Percentiles rank a stretch among this genome's conserved stretches.
phyloP scores from a whole-genome alignment of 805 yeast genomes.

The Metschnikowia noctiluminum region DNA sequence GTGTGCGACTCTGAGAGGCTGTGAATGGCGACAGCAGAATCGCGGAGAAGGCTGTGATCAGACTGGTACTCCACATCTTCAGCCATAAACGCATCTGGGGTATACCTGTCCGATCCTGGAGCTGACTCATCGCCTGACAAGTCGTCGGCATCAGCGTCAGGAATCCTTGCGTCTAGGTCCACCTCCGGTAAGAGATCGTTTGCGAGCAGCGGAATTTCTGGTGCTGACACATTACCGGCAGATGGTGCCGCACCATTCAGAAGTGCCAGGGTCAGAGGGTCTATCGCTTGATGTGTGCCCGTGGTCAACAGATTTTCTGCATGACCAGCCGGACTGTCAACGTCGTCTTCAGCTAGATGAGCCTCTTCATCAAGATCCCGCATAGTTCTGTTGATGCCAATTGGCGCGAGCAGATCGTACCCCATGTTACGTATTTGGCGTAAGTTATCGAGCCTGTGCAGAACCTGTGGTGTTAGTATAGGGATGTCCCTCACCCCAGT shows the following conservation, averaged over 20 bases:
- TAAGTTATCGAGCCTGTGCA: conserved; percentile 20
- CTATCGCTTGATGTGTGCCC: conserved; percentile 4
- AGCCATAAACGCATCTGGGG: conserved; percentile 46
- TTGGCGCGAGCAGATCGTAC: conserved; percentile 33
- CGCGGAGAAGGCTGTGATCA: conserved; percentile 27
- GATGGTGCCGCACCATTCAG: neutral
- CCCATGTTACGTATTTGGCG: conserved; percentile 34
- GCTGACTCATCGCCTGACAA: conserved; percentile 12
- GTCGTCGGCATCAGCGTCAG: conserved; percentile 19
- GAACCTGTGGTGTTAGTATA: conserved; percentile 19
- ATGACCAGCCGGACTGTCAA: conserved; percentile 9
- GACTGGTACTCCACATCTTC: conserved; percentile 45
- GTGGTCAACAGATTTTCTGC: conserved; percentile 16
- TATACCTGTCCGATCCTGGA: conserved; percentile 26
- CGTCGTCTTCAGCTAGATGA: conserved; percentile 10
- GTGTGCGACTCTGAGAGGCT: conserved; percentile 9
- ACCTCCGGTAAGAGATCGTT: conserved; percentile 8
- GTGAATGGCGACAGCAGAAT: conserved; percentile 8
- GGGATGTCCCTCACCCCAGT: conserved; percentile 14
- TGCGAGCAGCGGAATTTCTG: neutral
- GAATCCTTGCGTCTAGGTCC: conserved; percentile 17
- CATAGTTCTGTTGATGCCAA: conserved; percentile 40
- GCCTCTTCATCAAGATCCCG: conserved; percentile 30
- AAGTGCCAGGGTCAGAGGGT: neutral
- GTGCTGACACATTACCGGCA: neutral